phyloP scores from a whole-genome alignment of 2,329 filamentous ascomycete species.

The Madurella fahalii region DNA sequence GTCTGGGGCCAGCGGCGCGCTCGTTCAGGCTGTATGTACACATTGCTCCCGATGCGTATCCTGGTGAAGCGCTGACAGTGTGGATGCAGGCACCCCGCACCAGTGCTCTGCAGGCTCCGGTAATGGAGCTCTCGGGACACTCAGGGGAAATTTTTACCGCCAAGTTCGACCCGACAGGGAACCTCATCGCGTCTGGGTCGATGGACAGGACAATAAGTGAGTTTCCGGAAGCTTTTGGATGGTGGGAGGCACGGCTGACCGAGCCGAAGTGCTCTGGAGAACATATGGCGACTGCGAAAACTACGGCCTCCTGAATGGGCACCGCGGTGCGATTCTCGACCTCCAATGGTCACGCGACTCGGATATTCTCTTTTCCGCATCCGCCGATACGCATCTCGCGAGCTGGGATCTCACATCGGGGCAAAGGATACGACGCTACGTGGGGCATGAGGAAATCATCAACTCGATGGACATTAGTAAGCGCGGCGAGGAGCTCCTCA shows the following conservation, averaged over 20 bases:
- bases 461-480: conserved; percentile 86
- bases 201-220: conserved; percentile 89
- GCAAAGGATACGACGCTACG: conserved; percentile 83
- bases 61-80: conserved; percentile 3
- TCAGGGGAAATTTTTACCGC: conserved; percentile 86
- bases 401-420: conserved; percentile 95
- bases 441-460: conserved; percentile 93
- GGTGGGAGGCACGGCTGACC: neutral
- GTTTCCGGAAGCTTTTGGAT: conserved; percentile 30
- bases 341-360: conserved; percentile 97
- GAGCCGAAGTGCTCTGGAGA: conserved; percentile 74
- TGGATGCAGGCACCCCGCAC: conserved; percentile 64
- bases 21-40: conserved; percentile 49
- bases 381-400: conserved; percentile 86
- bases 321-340: conserved; percentile 87
- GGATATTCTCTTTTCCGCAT: conserved; percentile 83
- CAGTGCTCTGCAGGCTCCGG: conserved; percentile 78
- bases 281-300: conserved; percentile 93
- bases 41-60: no score
- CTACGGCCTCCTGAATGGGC: conserved; percentile 82
- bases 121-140: conserved; percentile 86
- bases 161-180: conserved; percentile 83
- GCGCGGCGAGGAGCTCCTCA: conserved; percentile 82
- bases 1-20: conserved; percentile 40
- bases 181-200: conserved; percentile 86